A percentile compares a stretch with the other conserved stretches of the same genome.
phyloP scores from a whole-genome alignment of 768 basidiomycete genomes.

The Psilocybe subaeruginosa region DNA sequence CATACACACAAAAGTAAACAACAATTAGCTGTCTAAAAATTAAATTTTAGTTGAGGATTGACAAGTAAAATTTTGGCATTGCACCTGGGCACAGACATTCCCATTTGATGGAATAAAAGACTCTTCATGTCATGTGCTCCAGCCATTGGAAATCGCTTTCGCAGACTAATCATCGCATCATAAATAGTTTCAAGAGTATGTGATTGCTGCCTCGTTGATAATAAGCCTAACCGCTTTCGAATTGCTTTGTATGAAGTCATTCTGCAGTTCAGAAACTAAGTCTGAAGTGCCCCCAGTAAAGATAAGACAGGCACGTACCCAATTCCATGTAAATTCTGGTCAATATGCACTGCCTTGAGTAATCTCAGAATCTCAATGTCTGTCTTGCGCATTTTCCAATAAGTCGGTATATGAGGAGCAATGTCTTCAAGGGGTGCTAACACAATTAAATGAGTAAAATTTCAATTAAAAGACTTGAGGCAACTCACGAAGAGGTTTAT shows the following conservation, averaged over 20 bases:
- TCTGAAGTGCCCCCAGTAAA: not conserved
- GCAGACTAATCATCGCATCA: constrained; percentile 17
- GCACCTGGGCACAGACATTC: constrained; percentile 28
- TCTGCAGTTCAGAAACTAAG: constrained; percentile 4
- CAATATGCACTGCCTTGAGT: constrained; percentile 23
- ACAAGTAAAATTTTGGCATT: not conserved
- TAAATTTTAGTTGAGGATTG: not conserved
- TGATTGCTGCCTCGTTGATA: constrained; percentile 17
- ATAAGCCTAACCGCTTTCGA: constrained; percentile 19
- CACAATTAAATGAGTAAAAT: no score
- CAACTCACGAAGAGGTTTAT: no score
- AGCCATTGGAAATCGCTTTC: constrained; percentile 25
- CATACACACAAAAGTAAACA: constrained; percentile 6
- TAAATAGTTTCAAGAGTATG: constrained; percentile 26
- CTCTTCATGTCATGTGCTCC: constrained; percentile 27
- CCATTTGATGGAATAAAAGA: constrained; percentile 25
- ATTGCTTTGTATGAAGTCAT: constrained; percentile 19
- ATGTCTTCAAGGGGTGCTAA: constrained; percentile 15
- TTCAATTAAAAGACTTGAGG: no score
- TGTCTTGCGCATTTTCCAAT: constrained; percentile 26
- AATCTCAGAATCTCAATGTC: constrained; percentile 27
- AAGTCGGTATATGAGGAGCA: constrained; percentile 10
- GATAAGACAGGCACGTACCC: constrained; percentile 15
- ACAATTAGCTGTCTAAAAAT: constrained; percentile 21
- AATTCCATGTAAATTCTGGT: constrained; percentile 23